These are phyloP conservation scores for Cymodocea nodosa DNA, from an alignment of 116 monocot species.

Conservation along the genomic window DNA sequence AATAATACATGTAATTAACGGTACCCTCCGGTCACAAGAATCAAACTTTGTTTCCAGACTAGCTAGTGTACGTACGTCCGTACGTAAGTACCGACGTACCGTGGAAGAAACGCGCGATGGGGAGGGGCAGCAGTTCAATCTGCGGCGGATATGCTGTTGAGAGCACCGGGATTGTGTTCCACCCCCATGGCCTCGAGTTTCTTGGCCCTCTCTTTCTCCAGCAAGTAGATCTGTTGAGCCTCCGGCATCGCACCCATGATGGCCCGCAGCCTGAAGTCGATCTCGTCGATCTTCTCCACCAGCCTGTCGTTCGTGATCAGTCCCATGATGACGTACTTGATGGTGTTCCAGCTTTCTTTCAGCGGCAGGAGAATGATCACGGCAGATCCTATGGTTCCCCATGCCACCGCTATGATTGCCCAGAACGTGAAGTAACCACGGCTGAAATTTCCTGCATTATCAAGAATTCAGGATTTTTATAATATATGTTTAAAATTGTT, in stretches of 20 bases:
- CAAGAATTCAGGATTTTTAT: too few relatives aligned
- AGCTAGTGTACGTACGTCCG: too few relatives aligned
- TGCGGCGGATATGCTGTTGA: constrained; percentile 13
- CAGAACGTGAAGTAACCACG: constrained; percentile 90
- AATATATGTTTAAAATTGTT: too few relatives aligned
- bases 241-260: constrained; percentile 64
- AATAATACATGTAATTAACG: too few relatives aligned
- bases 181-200: constrained; percentile 37
- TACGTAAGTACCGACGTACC: too few relatives aligned
- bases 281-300: constrained; percentile 54
- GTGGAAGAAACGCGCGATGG: background rate
- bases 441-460: constrained; percentile 44
- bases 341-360: constrained; percentile 73
- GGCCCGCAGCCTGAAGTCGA: constrained; percentile 39
- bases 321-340: constrained; percentile 40
- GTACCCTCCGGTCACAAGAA: too few relatives aligned
- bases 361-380: constrained; percentile 81
- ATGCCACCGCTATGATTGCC: constrained; percentile 57
- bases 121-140: background rate
- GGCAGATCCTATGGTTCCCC: constrained; percentile 72
- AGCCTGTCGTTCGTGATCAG: constrained; percentile 70
- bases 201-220: constrained; percentile 59
- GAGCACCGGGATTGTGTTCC: constrained; percentile 3
- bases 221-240: constrained; percentile 41
- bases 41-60: too few relatives aligned